These are phyloP conservation scores for Blastocrithidia nonstop DNA, from an alignment of 208 protist species.

Conservation along the genomic window DNA sequence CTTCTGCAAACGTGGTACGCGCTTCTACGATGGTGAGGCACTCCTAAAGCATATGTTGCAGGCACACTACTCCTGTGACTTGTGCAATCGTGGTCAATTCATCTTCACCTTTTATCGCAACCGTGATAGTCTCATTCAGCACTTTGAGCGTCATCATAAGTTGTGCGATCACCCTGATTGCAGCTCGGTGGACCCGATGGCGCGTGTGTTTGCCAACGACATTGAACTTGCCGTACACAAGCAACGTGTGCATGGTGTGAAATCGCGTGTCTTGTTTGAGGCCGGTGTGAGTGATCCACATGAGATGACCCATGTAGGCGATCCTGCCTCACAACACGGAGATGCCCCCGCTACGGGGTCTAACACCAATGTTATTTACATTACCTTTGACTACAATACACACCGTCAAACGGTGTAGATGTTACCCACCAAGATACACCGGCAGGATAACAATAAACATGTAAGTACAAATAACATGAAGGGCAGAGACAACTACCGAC, in stretches of 20 bases:
- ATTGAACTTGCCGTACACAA: slow-evolving; percentile 67
- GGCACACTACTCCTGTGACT: slow-evolving; percentile 79
- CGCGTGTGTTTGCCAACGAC: slow-evolving; percentile 69
- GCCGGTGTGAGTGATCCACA: slow-evolving; percentile 5
- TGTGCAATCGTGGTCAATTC: slow-evolving; percentile 74
- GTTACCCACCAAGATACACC: slow-evolving; percentile 17
- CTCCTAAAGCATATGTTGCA: slow-evolving; percentile 80
- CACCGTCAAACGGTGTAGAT: slow-evolving; percentile 40
- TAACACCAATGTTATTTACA: slow-evolving; percentile 49
- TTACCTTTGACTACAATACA: slow-evolving; percentile 66
- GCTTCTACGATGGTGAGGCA: slow-evolving; percentile 72
- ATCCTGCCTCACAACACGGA: neutral
- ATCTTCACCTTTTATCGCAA: slow-evolving; percentile 73
- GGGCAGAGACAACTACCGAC: too few relatives aligned
- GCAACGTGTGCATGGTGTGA: slow-evolving; percentile 54
- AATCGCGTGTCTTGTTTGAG: slow-evolving; percentile 13
- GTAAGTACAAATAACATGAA: too few relatives aligned
- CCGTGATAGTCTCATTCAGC: slow-evolving; percentile 49
- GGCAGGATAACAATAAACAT: too few relatives aligned
- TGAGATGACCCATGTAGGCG: slow-evolving; percentile 5
- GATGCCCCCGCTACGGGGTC: slow-evolving; percentile 19
- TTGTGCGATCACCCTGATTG: slow-evolving; percentile 82
- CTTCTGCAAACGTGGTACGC: slow-evolving; percentile 36
- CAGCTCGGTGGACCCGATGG: slow-evolving; percentile 47
- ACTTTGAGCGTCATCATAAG: slow-evolving; percentile 60